These are phyloP conservation scores for Boletus reticuloceps DNA, from an alignment of 768 basidiomycete genomes.

Conservation along the genomic window DNA sequence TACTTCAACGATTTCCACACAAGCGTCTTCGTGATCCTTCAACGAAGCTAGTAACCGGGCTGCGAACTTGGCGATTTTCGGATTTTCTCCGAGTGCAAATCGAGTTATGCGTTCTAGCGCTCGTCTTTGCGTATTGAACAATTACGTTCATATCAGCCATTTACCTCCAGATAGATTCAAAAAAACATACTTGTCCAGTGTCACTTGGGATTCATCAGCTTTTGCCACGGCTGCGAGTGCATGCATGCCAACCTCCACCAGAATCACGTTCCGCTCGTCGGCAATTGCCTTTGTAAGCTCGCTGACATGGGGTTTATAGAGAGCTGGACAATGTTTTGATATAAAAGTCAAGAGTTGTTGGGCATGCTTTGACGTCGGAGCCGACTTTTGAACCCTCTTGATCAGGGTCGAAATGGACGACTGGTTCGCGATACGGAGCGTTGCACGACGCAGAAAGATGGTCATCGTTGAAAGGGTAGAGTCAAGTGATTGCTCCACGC, in stretches of 20 bases:
- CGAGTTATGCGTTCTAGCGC: conserved; percentile 62
- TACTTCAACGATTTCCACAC: conserved; percentile 65
- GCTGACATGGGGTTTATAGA: conserved; percentile 71
- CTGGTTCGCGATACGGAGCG: conserved; percentile 75
- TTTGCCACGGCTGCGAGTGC: conserved; percentile 68
- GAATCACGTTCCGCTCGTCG: conserved; percentile 52
- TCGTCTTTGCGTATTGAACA: conserved; percentile 42
- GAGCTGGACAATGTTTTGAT: conserved; percentile 70
- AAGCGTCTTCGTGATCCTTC: conserved; percentile 49
- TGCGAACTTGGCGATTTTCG: conserved; percentile 81
- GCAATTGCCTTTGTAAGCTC: conserved; percentile 75
- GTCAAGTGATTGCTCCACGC: conserved; percentile 68
- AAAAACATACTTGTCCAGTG: conserved; percentile 63
- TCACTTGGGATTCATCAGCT: conserved; percentile 54
- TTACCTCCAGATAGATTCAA: background rate
- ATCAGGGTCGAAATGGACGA: conserved; percentile 83
- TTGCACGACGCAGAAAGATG: conserved; percentile 64
- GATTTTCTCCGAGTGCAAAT: conserved; percentile 56
- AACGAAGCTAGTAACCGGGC: conserved; percentile 67
- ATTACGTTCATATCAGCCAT: background rate
- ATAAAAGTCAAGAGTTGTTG: conserved; percentile 53
- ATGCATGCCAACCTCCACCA: conserved; percentile 70
- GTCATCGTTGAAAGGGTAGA: conserved; percentile 65
- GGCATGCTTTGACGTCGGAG: conserved; percentile 45
- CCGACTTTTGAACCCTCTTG: conserved; percentile 56